These are phyloP conservation scores for Dipteronia sinensis DNA, from an alignment of 345 rosid genomes.

Conservation along the genomic window DNA sequence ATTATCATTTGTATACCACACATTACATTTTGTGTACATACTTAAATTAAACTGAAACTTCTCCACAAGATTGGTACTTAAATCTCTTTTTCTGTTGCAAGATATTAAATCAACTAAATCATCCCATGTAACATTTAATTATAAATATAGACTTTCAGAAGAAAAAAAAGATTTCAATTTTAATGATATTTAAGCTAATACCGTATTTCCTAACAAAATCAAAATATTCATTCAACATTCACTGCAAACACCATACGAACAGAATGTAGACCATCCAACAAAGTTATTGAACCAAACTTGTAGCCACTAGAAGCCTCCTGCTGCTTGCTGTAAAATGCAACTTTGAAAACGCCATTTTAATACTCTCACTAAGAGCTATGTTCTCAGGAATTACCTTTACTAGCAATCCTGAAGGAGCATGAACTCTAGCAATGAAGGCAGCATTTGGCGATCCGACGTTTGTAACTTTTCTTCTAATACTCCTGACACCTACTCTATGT, in stretches of 20 bases:
- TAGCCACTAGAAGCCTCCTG: constrained; percentile 52
- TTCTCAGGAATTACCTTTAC: constrained; percentile 55
- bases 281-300: constrained; percentile 63
- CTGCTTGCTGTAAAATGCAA: constrained; percentile 47
- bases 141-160: too few relatives aligned
- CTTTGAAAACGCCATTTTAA: constrained; percentile 38
- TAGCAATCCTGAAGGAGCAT: constrained; percentile 49
- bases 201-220: too few relatives aligned
- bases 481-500: constrained; percentile 21
- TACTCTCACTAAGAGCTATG: constrained; percentile 37
- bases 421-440: constrained; percentile 45
- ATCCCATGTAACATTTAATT: too few relatives aligned
- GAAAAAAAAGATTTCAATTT: too few relatives aligned
- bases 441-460: constrained; percentile 60
- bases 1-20: too few relatives aligned
- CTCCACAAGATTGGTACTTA: too few relatives aligned
- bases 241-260: constrained; percentile 63
- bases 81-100: too few relatives aligned
- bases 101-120: too few relatives aligned
- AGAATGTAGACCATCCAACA: constrained; percentile 53
- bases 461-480: constrained; percentile 50
- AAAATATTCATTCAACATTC: constrained; percentile 31
- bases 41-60: too few relatives aligned
- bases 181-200: too few relatives aligned
- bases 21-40: too few relatives aligned